phyloP scores from a whole-genome alignment of 805 yeast genomes.

The Candida endomychidarum region DNA sequence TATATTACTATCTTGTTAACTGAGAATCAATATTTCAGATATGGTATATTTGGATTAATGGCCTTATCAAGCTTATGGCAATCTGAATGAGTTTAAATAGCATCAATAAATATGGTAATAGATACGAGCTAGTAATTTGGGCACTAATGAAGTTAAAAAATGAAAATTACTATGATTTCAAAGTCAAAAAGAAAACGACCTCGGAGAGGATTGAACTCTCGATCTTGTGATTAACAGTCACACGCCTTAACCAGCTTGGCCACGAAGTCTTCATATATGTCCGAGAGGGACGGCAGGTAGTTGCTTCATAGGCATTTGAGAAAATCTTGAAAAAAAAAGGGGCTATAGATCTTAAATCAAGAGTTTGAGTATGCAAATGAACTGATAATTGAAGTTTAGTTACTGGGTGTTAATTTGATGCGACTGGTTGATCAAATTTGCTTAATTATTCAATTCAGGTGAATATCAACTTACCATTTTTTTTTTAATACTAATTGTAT shows the following conservation, averaged over 20 bases:
- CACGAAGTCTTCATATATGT: slow-evolving; percentile 16
- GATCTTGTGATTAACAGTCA: slow-evolving; percentile 21
- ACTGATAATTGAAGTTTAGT: no score
- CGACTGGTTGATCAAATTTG: no score
- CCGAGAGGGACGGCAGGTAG: no score
- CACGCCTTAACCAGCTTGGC: slow-evolving; percentile 23
- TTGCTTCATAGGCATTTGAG: no score
- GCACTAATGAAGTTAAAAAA: neutral
- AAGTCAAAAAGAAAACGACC: slow-evolving; percentile 14
- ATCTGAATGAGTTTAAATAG: slow-evolving; percentile 18
- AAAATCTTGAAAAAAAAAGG: no score
- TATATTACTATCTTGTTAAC: slow-evolving; percentile 89
- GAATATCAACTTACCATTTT: no score
- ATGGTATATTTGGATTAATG: slow-evolving; percentile 70
- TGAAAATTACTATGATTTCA: neutral
- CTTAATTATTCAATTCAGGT: no score
- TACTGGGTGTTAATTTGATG: no score
- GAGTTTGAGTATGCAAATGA: no score
- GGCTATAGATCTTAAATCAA: no score
- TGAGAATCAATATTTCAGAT: slow-evolving; percentile 82
- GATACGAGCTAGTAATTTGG: neutral
- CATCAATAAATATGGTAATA: neutral
- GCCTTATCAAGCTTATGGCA: slow-evolving; percentile 65
- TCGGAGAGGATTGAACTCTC: slow-evolving; percentile 22
- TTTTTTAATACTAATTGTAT: no score